phyloP scores from a whole-genome alignment of 129 eudicot species.

The Logfia minima region DNA sequence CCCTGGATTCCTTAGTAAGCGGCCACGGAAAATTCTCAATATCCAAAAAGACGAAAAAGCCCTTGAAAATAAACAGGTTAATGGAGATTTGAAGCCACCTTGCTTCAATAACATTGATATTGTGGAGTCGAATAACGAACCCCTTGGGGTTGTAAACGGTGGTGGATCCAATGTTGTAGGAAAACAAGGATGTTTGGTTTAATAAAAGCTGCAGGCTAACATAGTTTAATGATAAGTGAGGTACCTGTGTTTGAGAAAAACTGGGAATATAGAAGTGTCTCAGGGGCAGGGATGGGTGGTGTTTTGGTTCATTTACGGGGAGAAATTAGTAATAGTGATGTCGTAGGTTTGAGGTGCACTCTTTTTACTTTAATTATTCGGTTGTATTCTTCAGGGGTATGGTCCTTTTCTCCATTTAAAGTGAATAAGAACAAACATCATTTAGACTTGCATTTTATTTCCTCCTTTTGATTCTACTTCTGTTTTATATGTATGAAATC shows the following conservation, averaged over 20 bases:
- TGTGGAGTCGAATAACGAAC: constrained; percentile 5
- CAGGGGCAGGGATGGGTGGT: constrained; percentile 29
- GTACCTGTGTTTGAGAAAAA: constrained; percentile 27
- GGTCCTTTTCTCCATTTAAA: constrained; percentile 10
- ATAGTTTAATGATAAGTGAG: constrained; percentile 14
- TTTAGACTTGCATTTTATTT: neutral
- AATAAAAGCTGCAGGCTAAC: constrained; percentile 22
- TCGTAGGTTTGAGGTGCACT: constrained; percentile 29
- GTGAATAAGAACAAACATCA: constrained; percentile 12
- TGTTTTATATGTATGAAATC: neutral
- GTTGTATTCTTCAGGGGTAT: constrained; percentile 25
- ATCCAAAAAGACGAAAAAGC: constrained; percentile 29
- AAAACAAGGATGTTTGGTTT: constrained; percentile 11
- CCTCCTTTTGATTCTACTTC: neutral
- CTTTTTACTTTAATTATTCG: constrained; percentile 20
- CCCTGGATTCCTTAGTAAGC: constrained; percentile 52
- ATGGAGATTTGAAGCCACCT: constrained; percentile 16
- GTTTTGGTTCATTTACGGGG: constrained; percentile 24
- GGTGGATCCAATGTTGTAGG: constrained; percentile 24
- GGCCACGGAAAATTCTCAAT: constrained; percentile 23
- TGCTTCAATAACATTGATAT: constrained; percentile 5
- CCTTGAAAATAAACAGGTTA: constrained; percentile 15
- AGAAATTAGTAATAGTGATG: constrained; percentile 1
- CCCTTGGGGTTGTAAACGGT: constrained; percentile 19
- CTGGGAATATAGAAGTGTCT: constrained; percentile 23